Conservation (phyloP, 2,329 filamentous ascomycete genomes). For the Penicillium italicum region DNA sequence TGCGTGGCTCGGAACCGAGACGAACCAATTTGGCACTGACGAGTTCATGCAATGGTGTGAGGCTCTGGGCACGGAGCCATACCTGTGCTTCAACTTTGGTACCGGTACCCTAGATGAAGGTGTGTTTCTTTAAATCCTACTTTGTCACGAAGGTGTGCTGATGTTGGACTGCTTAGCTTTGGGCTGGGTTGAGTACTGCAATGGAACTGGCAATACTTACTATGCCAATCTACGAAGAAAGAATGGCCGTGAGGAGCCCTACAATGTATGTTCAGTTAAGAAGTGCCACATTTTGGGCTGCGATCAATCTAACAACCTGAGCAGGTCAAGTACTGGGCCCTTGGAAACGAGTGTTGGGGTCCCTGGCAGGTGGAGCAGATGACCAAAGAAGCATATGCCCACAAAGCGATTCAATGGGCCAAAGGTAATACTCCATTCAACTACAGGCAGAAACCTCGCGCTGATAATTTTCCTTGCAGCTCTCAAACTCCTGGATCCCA, state of each 20-base stretch:
- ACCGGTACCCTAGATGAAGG: slow-evolving; percentile 62
- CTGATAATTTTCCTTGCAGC: slow-evolving; percentile 22
- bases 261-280: slow-evolving; percentile 50
- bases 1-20: slow-evolving; percentile 73
- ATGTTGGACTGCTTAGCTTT: slow-evolving; percentile 48
- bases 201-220: slow-evolving; percentile 70
- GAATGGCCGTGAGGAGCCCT: slow-evolving; percentile 72
- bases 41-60: slow-evolving; percentile 83
- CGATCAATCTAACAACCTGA: slow-evolving; percentile 3
- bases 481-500: slow-evolving; percentile 56
- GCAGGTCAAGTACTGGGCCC: slow-evolving; percentile 74
- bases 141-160: neutral
- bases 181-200: slow-evolving; percentile 84
- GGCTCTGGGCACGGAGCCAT: slow-evolving; percentile 70
- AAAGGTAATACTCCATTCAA: slow-evolving; percentile 41
- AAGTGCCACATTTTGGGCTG: neutral
- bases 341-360: slow-evolving; percentile 69
- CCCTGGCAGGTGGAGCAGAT: slow-evolving; percentile 59
- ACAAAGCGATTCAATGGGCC: slow-evolving; percentile 58
- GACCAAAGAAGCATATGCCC: slow-evolving; percentile 58
- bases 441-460: neutral
- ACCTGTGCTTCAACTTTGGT: slow-evolving; percentile 76
- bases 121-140: slow-evolving; percentile 19
- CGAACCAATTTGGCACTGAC: slow-evolving; percentile 77
- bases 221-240: slow-evolving; percentile 76